A percentile compares a stretch with the other conserved stretches of the same genome.
Conservation (phyloP, 169 alveolate genomes). For the Cyclospora cayetanensis region DNA sequence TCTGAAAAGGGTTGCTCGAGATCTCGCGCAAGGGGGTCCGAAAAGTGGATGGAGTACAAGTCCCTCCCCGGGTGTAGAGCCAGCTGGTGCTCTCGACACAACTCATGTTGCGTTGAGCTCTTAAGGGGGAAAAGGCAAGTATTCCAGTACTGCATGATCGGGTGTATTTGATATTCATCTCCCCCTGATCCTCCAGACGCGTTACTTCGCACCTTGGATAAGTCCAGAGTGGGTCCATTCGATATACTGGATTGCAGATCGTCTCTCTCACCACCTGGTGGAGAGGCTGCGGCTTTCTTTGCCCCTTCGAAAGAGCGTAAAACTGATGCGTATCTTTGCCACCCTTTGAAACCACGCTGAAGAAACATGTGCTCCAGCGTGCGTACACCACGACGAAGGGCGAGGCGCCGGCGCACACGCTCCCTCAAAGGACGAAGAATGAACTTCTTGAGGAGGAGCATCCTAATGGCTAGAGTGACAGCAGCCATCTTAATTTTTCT, state of each 20-base stretch:
- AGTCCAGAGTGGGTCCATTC: background rate
- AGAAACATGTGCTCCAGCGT: background rate
- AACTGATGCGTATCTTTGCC: background rate
- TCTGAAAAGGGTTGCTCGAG: no score
- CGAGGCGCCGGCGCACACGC: conserved; percentile 1
- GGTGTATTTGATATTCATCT: background rate
- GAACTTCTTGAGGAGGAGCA: background rate
- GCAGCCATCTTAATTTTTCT: background rate
- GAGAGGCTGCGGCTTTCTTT: background rate
- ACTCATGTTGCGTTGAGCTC: background rate
- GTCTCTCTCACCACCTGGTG: background rate
- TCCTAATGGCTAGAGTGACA: conserved; percentile 3
- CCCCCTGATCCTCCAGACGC: background rate
- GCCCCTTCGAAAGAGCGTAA: background rate
- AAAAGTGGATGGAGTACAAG: background rate
- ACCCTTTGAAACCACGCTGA: background rate
- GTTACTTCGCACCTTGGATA: background rate
- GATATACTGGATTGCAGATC: background rate
- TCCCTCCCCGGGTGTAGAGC: background rate
- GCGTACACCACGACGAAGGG: background rate
- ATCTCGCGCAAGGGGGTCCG: background rate
- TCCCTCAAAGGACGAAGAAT: conserved; percentile 21
- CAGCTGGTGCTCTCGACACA: background rate
- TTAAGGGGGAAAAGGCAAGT: background rate
- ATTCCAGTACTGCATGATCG: background rate